These are phyloP conservation scores for Taphrina wiesneri DNA, from an alignment of 1,139 yeast species.

Conservation along the genomic window DNA sequence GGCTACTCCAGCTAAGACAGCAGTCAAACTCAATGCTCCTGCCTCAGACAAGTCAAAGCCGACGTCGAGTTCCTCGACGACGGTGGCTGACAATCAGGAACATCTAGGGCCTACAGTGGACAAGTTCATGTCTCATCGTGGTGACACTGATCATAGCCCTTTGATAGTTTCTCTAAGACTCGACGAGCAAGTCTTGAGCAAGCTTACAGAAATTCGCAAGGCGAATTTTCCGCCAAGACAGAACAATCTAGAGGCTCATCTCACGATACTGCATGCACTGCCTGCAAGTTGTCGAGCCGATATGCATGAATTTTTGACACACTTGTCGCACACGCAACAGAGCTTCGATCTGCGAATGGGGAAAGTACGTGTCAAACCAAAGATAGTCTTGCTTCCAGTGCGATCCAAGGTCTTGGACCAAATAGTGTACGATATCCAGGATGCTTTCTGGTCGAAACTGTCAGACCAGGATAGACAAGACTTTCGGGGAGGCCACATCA, in stretches of 20 bases:
- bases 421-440: slow-evolving; percentile 11
- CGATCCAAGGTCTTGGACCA: background rate
- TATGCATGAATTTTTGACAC: background rate
- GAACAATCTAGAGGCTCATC: slow-evolving; percentile 23
- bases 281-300: background rate
- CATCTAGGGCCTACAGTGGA: background rate
- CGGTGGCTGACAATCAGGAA: background rate
- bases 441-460: background rate
- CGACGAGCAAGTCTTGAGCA: background rate
- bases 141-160: background rate
- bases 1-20: background rate
- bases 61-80: background rate
- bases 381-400: slow-evolving; percentile 12
- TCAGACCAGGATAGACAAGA: slow-evolving; percentile 18
- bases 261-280: slow-evolving; percentile 22
- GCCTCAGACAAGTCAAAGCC: background rate
- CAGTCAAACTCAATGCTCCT: background rate
- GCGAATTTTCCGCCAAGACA: slow-evolving; percentile 15
- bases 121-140: background rate
- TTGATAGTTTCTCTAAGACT: slow-evolving; percentile 18
- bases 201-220: slow-evolving; percentile 10
- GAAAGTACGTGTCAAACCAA: background rate
- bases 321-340: background rate
- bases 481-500: slow-evolving; percentile 21
- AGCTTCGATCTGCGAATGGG: background rate